Conservation (phyloP, 192 early-diverging fungal species). For the Chytriomyces hyalinus region DNA sequence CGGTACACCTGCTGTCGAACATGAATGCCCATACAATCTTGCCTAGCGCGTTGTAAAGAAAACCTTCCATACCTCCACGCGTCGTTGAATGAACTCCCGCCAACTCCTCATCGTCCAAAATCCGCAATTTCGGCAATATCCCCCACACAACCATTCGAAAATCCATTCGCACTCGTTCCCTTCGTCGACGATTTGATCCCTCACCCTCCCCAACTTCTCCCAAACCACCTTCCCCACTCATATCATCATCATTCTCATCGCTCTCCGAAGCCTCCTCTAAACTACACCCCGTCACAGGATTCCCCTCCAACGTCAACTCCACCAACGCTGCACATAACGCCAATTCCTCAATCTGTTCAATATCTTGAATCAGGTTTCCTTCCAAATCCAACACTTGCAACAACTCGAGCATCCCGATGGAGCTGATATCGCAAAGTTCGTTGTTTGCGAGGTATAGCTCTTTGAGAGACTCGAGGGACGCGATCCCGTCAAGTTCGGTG, state of each 20-base stretch:
- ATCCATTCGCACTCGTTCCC: background rate
- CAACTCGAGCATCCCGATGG: slow-evolving; percentile 47
- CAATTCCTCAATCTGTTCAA: slow-evolving; percentile 52
- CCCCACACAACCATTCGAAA: slow-evolving; percentile 13
- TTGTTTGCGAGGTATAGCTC: slow-evolving; percentile 58
- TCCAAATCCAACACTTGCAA: slow-evolving; percentile 55
- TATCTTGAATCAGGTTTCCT: slow-evolving; percentile 46
- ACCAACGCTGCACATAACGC: slow-evolving; percentile 40
- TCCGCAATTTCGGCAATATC: slow-evolving; percentile 35
- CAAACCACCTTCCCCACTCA: background rate
- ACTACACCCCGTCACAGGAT: slow-evolving; percentile 36
- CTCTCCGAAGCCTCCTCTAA: background rate
- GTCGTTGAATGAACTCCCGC: background rate
- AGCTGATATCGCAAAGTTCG: slow-evolving; percentile 44
- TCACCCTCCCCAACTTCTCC: background rate
- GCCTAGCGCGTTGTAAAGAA: too few species aligned
- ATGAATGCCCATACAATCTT: background rate
- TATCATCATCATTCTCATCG: background rate
- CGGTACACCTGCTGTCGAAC: background rate
- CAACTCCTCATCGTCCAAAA: slow-evolving; percentile 42
- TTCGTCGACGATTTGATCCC: background rate
- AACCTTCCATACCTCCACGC: too few species aligned
- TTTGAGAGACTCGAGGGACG: slow-evolving; percentile 28
- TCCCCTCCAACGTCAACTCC: slow-evolving; percentile 44
- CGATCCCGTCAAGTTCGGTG: slow-evolving; percentile 49